Percentiles rank a stretch among this genome's conserved stretches.
Evolutionary conservation across 257 asterid genomes (phyloP).

Genomic region (Orobanche coerulescens): DNA sequence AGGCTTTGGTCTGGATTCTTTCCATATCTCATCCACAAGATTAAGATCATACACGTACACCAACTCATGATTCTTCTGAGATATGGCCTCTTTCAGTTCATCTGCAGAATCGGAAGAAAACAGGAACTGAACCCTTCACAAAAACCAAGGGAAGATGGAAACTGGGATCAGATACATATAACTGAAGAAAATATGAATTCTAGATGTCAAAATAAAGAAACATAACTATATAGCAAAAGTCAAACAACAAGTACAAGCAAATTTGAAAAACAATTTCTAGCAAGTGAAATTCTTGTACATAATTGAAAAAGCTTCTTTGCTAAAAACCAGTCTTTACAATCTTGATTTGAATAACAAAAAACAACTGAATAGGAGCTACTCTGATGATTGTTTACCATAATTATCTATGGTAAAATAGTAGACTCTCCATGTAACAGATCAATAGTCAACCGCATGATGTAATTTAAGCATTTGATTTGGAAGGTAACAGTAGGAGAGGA

Average conservation of each 20-base stretch:
- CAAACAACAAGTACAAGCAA: neutral
- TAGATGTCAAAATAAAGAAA: constrained; percentile 1
- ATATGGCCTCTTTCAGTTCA: constrained; percentile 74
- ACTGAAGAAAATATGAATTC: constrained; percentile 12
- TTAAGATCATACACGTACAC: constrained; percentile 71
- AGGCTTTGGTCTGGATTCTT: constrained; percentile 69
- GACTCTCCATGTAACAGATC: no score
- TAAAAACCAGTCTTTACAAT: no score
- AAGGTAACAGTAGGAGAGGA: no score
- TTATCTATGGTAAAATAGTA: no score
- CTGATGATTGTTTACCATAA: no score
- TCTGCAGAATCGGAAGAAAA: constrained; percentile 94
- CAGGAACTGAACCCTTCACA: constrained; percentile 95
- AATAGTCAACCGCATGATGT: no score
- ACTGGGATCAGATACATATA: constrained; percentile 40
- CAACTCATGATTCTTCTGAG: constrained; percentile 66
- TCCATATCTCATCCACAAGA: constrained; percentile 96
- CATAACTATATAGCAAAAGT: constrained; percentile 9
- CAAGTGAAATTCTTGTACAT: neutral
- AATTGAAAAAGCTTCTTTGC: no score
- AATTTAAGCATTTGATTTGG: no score
- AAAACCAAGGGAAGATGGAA: constrained; percentile 37
- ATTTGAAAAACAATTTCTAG: neutral
- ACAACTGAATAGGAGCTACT: no score
- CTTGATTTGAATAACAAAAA: no score